These are phyloP conservation scores for Chalciporus piperatus DNA, from an alignment of 768 basidiomycete genomes.

Conservation along the genomic window DNA sequence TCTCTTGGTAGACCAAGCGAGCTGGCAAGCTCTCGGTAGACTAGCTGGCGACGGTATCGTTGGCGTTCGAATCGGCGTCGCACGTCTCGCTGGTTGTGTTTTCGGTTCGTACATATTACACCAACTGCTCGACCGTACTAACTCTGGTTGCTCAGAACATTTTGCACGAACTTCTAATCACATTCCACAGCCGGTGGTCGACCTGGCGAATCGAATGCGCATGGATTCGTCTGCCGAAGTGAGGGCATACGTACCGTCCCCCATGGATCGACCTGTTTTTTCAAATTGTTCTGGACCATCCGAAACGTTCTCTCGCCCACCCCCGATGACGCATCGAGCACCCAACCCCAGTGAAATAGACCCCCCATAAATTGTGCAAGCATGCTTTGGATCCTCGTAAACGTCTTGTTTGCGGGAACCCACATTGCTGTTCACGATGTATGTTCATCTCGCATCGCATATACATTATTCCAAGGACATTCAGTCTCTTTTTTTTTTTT, in stretches of 20 bases:
- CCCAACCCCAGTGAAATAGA: conserved; percentile 5
- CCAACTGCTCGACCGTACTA: conserved; percentile 5
- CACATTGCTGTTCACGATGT: not conserved
- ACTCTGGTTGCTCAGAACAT: conserved; percentile 14
- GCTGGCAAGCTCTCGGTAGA: conserved; percentile 50
- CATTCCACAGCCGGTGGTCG: conserved; percentile 35
- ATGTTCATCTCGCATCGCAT: not conserved
- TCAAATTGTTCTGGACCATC: conserved; percentile 20
- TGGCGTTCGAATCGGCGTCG: conserved; percentile 83
- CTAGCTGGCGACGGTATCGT: conserved; percentile 68
- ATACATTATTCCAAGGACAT: conserved; percentile 22
- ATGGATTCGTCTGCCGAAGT: conserved; percentile 62
- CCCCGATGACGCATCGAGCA: conserved; percentile 18
- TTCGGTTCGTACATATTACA: conserved; percentile 44
- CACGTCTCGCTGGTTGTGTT: conserved; percentile 62
- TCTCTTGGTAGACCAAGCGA: conserved; percentile 40
- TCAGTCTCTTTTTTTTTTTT: not conserved
- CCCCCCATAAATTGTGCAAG: conserved; percentile 7
- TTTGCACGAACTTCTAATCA: conserved; percentile 6
- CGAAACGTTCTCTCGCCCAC: conserved; percentile 40
- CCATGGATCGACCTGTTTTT: conserved; percentile 18
- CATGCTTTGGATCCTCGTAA: not conserved
- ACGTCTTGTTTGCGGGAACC: not conserved
- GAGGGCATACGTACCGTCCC: conserved; percentile 50
- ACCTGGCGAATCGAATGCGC: conserved; percentile 46